These are phyloP conservation scores for Lasiodiplodia citricola DNA, from an alignment of 2,329 filamentous ascomycete genomes.

Conservation along the genomic window DNA sequence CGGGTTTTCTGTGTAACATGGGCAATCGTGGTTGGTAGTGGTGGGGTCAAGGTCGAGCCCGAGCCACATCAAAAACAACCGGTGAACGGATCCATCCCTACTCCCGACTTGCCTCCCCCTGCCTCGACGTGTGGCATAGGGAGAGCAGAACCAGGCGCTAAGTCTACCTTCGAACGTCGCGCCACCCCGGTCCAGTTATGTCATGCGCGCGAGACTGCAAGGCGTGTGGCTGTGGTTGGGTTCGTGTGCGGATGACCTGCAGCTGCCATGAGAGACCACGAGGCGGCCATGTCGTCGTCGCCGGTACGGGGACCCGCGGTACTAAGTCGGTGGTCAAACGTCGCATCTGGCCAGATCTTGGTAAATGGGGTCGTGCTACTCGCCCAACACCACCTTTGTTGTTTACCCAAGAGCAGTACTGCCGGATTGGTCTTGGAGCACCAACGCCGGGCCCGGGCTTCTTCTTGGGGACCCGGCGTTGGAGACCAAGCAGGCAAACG, in stretches of 20 bases:
- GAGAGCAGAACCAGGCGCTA: not conserved
- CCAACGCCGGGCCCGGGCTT: not conserved
- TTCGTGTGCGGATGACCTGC: not conserved
- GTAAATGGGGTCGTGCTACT: not conserved
- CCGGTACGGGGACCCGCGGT: not conserved
- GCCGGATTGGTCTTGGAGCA: not conserved
- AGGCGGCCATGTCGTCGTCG: not conserved
- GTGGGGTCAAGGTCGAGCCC: not conserved
- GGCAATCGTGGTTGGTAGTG: not conserved
- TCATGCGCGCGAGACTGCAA: constrained; percentile 13
- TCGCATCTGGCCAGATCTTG: constrained; percentile 13
- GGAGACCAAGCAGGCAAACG: too few species aligned
- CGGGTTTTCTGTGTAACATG: constrained; percentile 2
- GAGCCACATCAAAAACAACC: constrained; percentile 10
- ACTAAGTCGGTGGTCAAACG: constrained; percentile 13
- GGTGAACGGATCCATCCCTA: constrained; percentile 2
- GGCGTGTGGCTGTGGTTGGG: constrained; percentile 9
- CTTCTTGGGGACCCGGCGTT: not conserved
- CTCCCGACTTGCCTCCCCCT: not conserved
- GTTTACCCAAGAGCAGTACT: too few species aligned
- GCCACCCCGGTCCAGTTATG: constrained; percentile 13
- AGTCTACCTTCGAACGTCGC: constrained; percentile 21
- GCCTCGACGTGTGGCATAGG: not conserved
- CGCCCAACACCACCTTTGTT: not conserved
- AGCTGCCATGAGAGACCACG: not conserved